phyloP scores from a whole-genome alignment of 768 basidiomycete genomes.

The Rhodosporidiobolus sp. region DNA sequence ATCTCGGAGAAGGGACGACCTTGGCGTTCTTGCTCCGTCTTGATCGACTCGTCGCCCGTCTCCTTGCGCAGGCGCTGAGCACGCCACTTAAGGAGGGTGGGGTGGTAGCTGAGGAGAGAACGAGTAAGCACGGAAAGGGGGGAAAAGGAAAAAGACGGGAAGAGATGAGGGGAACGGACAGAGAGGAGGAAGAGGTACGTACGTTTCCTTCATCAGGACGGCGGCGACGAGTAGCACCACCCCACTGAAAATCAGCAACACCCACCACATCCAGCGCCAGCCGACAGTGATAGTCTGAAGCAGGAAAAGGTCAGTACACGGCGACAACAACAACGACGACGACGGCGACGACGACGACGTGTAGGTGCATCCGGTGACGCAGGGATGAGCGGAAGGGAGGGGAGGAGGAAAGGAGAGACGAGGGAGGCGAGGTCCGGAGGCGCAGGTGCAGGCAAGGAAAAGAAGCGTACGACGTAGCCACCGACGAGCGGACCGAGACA shows the following conservation, averaged over 20 bases:
- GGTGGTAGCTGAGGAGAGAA: constrained; percentile 61
- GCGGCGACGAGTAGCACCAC: constrained; percentile 33
- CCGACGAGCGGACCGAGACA: neutral
- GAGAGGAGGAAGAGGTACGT: neutral
- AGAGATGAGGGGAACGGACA: too few relatives aligned
- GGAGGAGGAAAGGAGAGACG: too few relatives aligned
- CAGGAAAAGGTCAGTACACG: neutral
- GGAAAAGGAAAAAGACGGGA: constrained; percentile 38
- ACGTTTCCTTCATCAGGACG: constrained; percentile 45
- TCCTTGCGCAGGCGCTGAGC: constrained; percentile 56
- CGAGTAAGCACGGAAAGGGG: too few relatives aligned
- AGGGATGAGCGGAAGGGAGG: too few relatives aligned
- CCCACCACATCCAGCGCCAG: neutral
- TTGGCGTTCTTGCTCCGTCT: constrained; percentile 53
- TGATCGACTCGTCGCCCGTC: constrained; percentile 42
- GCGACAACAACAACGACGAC: too few relatives aligned
- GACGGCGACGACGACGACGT: too few relatives aligned
- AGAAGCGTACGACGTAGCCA: neutral
- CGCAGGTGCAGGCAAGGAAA: neutral
- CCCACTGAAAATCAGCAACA: neutral
- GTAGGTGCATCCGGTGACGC: too few relatives aligned
- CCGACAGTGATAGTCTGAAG: neutral
- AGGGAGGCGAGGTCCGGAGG: neutral
- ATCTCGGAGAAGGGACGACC: constrained; percentile 58
- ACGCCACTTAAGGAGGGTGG: constrained; percentile 57